Evolutionary conservation across 805 yeast species (phyloP).

Genomic region (Cyberlindnera amylophila): DNA sequence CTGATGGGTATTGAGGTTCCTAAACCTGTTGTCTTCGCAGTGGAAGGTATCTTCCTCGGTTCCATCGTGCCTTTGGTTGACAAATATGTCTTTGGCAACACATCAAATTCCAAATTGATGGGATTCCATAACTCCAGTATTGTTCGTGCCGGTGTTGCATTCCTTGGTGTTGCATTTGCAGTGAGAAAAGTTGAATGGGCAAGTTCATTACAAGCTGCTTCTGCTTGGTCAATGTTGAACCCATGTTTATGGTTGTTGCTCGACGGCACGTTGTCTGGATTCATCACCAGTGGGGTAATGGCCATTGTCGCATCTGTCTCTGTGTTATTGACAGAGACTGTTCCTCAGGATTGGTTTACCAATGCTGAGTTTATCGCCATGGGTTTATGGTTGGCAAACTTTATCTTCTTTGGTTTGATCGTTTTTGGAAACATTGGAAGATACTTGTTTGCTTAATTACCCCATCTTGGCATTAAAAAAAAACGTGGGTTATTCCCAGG

Average conservation of each 20-base stretch:
- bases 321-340: conserved; percentile 32
- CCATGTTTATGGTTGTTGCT: conserved; percentile 64
- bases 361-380: conserved; percentile 37
- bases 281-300: conserved; percentile 35
- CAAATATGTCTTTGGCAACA: conserved; percentile 13
- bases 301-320: conserved; percentile 22
- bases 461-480: neutral
- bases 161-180: conserved; percentile 69
- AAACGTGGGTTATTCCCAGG: no score
- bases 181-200: conserved; percentile 68
- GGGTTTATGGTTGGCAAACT: conserved; percentile 55
- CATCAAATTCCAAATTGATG: conserved; percentile 9
- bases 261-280: conserved; percentile 56
- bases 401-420: conserved; percentile 61
- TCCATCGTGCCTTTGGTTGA: conserved; percentile 40
- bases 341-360: conserved; percentile 57
- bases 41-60: conserved; percentile 62
- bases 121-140: conserved; percentile 19
- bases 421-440: conserved; percentile 70
- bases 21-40: conserved; percentile 32
- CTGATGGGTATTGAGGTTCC: conserved; percentile 16
- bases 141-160: conserved; percentile 48
- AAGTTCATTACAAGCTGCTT: conserved; percentile 58
- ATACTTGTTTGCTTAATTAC: conserved; percentile 34
- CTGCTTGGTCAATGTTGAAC: conserved; percentile 59